Percentiles rank a stretch among this genome's conserved stretches.
Conservation (phyloP, 805 yeast species). For the Kodamaea nitidulidarum region DNA sequence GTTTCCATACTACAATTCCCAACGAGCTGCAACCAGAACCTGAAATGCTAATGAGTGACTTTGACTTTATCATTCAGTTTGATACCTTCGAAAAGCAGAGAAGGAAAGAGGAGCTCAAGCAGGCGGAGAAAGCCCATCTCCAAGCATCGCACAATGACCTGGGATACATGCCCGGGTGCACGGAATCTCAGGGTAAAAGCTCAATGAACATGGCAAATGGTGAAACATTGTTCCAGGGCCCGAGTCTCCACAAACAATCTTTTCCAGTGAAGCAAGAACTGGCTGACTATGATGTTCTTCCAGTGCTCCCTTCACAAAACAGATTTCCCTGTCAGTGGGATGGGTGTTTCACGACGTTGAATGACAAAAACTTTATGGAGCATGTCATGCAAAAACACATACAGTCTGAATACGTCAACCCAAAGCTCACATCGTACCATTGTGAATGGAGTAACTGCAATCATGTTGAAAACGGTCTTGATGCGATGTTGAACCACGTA, state of each 20-base stretch:
- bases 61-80: constrained; percentile 36
- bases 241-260: too few relatives aligned
- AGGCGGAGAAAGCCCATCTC: too few relatives aligned
- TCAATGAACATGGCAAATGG: too few relatives aligned
- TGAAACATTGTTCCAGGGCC: too few relatives aligned
- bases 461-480: constrained; percentile 49
- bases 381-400: constrained; percentile 49
- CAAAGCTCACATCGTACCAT: constrained; percentile 21
- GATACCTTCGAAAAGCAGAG: constrained; percentile 23
- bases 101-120: neutral
- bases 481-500: constrained; percentile 54
- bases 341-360: constrained; percentile 46
- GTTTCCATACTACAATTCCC: constrained; percentile 43
- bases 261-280: neutral
- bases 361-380: constrained; percentile 26
- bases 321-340: constrained; percentile 48
- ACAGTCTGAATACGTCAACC: constrained; percentile 38
- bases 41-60: constrained; percentile 26
- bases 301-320: constrained; percentile 1
- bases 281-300: neutral
- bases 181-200: too few relatives aligned
- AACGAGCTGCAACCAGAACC: constrained; percentile 11
- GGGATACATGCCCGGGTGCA: neutral
- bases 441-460: constrained; percentile 82
- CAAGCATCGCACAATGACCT: too few relatives aligned